phyloP scores from a whole-genome alignment of 2,329 filamentous ascomycete genomes.

The Helotiales sp. region DNA sequence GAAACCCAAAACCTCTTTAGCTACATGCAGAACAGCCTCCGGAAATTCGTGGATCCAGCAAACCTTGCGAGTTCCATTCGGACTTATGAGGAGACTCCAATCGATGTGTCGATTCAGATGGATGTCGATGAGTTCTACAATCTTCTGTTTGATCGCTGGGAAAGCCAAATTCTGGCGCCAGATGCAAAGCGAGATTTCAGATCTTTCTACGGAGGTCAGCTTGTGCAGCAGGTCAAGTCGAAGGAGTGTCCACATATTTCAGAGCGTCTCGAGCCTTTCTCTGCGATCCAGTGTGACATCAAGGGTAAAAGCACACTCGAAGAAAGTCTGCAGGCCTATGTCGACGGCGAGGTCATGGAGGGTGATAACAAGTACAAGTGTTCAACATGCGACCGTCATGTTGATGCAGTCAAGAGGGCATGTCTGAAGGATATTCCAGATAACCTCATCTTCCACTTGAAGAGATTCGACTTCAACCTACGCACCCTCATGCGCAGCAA shows the following conservation, averaged over 20 bases:
- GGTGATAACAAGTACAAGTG: constrained; percentile 99
- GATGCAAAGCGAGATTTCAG: constrained; percentile 76
- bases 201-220: constrained; percentile 86
- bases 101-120: constrained; percentile 92
- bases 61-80: constrained; percentile 76
- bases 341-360: constrained; percentile 95
- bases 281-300: constrained; percentile 94
- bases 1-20: constrained; percentile 84
- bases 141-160: constrained; percentile 88
- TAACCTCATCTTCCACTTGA: constrained; percentile 94
- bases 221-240: constrained; percentile 94
- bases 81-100: constrained; percentile 79
- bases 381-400: constrained; percentile 83
- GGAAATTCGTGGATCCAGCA: constrained; percentile 74
- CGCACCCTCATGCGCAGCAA: constrained; percentile 81
- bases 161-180: constrained; percentile 72
- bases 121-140: constrained; percentile 99
- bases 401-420: constrained; percentile 90
- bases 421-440: constrained; percentile 93
- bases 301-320: constrained; percentile 84
- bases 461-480: constrained; percentile 83
- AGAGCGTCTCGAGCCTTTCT: constrained; percentile 87
- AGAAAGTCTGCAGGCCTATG: constrained; percentile 92
- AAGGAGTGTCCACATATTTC: constrained; percentile 95
- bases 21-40: constrained; percentile 81